Evolutionary conservation across 2,329 filamentous ascomycete species (phyloP).

Genomic region (Pseudonectria foliicola): DNA sequence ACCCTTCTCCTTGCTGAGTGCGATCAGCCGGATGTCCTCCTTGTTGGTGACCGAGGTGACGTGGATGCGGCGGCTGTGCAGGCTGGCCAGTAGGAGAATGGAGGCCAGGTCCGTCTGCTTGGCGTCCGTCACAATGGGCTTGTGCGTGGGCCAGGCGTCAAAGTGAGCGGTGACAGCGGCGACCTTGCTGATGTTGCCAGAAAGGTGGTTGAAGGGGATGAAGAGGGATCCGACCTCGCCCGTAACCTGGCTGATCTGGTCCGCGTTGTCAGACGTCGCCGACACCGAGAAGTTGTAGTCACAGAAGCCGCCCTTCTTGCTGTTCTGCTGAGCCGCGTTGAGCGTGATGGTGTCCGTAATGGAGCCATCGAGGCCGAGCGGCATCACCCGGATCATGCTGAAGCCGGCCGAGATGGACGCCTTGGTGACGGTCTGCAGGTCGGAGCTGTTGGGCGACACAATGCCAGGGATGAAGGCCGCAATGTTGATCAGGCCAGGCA

Average conservation of each 20-base stretch:
- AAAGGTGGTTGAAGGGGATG: slow-evolving; percentile 75
- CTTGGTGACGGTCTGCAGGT: slow-evolving; percentile 64
- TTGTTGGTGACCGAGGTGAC: slow-evolving; percentile 73
- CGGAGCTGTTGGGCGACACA: slow-evolving; percentile 54
- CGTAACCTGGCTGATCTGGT: slow-evolving; percentile 66
- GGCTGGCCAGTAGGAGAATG: slow-evolving; percentile 67
- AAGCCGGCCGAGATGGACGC: slow-evolving; percentile 70
- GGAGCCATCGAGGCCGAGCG: slow-evolving; percentile 63
- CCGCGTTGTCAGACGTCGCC: slow-evolving; percentile 64
- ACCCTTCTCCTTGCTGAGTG: slow-evolving; percentile 74
- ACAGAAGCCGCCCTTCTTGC: slow-evolving; percentile 59
- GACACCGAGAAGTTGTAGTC: slow-evolving; percentile 77
- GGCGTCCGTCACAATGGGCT: slow-evolving; percentile 75
- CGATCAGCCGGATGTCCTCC: slow-evolving; percentile 71
- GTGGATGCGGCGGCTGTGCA: slow-evolving; percentile 72
- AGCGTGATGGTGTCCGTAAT: slow-evolving; percentile 67
- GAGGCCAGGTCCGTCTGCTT: slow-evolving; percentile 77
- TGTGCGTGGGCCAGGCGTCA: slow-evolving; percentile 67
- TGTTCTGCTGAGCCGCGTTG: slow-evolving; percentile 64
- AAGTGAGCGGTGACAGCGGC: slow-evolving; percentile 74
- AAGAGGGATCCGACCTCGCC: slow-evolving; percentile 73
- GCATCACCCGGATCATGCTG: slow-evolving; percentile 75
- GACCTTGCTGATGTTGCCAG: slow-evolving; percentile 78
- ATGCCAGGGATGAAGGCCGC: slow-evolving; percentile 74
- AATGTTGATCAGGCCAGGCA: slow-evolving; percentile 71